Percentiles rank a stretch among this genome's conserved stretches.
phyloP scores from a whole-genome alignment of 495 filamentous ascomycete genomes.

The Viridothelium virens region DNA sequence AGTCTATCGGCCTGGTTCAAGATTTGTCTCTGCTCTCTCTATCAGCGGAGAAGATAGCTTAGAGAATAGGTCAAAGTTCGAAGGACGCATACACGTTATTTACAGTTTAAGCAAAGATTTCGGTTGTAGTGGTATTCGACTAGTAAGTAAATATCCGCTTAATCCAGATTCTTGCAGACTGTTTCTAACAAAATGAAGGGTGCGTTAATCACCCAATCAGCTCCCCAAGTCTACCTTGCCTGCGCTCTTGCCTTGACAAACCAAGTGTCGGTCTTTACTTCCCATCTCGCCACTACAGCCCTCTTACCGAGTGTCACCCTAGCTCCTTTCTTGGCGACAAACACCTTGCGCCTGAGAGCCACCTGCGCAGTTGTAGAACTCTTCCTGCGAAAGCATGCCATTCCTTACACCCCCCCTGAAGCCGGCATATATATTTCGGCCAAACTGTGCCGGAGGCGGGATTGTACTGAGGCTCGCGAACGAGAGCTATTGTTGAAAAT shows the following conservation, averaged over 20 bases:
- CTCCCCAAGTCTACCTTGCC: background rate
- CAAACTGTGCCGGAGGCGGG: background rate
- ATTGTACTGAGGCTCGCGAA: background rate
- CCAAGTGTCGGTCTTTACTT: background rate
- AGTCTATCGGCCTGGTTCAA: background rate
- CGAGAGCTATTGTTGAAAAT: background rate
- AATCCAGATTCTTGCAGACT: background rate
- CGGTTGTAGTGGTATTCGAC: slow-evolving; percentile 22
- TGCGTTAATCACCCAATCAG: background rate
- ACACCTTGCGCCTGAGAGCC: background rate
- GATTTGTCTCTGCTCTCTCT: slow-evolving; percentile 25
- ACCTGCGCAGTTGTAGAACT: background rate
- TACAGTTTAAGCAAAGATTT: slow-evolving; percentile 26
- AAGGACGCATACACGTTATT: slow-evolving; percentile 17
- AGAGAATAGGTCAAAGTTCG: background rate
- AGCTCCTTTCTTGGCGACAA: background rate
- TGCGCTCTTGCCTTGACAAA: background rate
- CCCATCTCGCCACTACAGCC: background rate
- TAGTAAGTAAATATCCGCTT: slow-evolving; percentile 17
- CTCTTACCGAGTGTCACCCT: background rate
- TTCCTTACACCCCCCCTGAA: background rate
- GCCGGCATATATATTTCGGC: background rate
- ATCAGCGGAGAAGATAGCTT: background rate
- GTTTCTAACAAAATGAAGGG: background rate
- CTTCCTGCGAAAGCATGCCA: background rate